A percentile compares a stretch with the other conserved stretches of the same genome.
phyloP scores from a whole-genome alignment of 768 basidiomycete species.

The Russula olivacea region DNA sequence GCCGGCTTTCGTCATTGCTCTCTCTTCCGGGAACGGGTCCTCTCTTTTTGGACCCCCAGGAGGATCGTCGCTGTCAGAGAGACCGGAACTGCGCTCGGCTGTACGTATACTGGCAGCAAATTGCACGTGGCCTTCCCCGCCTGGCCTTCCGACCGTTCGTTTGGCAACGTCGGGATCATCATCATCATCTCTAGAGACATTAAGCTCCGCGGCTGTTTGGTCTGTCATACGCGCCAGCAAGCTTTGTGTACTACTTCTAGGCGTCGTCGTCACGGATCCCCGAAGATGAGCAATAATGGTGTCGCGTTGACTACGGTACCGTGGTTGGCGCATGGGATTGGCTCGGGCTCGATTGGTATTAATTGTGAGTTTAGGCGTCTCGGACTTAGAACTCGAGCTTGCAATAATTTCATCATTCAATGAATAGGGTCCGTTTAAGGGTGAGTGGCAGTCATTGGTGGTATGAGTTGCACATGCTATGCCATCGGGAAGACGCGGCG shows the following conservation, averaged over 20 bases:
- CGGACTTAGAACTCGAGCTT: neutral
- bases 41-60: neutral
- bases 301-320: conserved; percentile 41
- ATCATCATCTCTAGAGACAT: neutral
- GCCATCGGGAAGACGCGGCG: neutral
- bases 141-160: no score
- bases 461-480: neutral
- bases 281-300: conserved; percentile 46
- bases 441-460: neutral
- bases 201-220: neutral
- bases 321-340: conserved; percentile 27
- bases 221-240: conserved; percentile 2
- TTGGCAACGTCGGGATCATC: neutral
- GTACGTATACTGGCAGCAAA: neutral
- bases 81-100: conserved; percentile 1
- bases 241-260: neutral
- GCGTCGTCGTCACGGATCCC: conserved; percentile 3
- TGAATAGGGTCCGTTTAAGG: neutral
- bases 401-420: neutral
- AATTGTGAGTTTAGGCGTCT: conserved; percentile 1
- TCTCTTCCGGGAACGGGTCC: neutral
- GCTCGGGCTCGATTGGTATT: conserved; percentile 1
- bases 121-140: neutral
- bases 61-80: conserved; percentile 13
- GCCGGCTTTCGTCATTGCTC: conserved; percentile 1